A percentile compares a stretch with the other conserved stretches of the same genome.
These are phyloP conservation scores for Naematelia aurantialba DNA, from an alignment of 768 basidiomycete genomes.

Conservation along the genomic window DNA sequence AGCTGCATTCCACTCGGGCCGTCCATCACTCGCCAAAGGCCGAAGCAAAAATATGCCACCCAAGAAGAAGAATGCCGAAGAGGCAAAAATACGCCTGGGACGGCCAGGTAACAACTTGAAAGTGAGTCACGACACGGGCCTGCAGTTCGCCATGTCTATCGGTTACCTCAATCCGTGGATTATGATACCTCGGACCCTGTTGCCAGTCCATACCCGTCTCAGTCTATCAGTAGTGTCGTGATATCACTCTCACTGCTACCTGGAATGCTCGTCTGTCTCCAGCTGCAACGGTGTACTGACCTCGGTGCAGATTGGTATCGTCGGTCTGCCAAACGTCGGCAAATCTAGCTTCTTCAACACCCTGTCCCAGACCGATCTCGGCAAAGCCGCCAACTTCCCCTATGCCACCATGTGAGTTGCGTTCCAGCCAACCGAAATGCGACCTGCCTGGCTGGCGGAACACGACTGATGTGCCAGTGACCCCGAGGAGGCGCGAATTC, in stretches of 20 bases:
- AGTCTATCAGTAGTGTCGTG: too few relatives aligned
- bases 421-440: too few relatives aligned
- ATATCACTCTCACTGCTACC: too few relatives aligned
- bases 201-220: too few relatives aligned
- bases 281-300: neutral
- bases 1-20: neutral
- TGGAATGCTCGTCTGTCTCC: neutral
- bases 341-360: conserved; percentile 99
- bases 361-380: conserved; percentile 75
- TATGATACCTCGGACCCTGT: too few relatives aligned
- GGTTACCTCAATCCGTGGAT: too few relatives aligned
- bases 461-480: too few relatives aligned
- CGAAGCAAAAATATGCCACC: conserved; percentile 69
- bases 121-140: conserved; percentile 19
- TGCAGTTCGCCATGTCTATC: neutral
- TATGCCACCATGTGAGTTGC: conserved; percentile 57
- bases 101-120: conserved; percentile 88
- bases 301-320: conserved; percentile 76
- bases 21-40: neutral
- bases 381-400: conserved; percentile 95
- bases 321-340: conserved; percentile 95
- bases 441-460: too few relatives aligned
- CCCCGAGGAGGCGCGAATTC: conserved; percentile 85
- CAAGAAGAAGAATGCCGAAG: conserved; percentile 69
- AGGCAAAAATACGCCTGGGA: conserved; percentile 85